Conservation (phyloP, 164 flowering plant genomes). For the Stephania cephalantha region DNA sequence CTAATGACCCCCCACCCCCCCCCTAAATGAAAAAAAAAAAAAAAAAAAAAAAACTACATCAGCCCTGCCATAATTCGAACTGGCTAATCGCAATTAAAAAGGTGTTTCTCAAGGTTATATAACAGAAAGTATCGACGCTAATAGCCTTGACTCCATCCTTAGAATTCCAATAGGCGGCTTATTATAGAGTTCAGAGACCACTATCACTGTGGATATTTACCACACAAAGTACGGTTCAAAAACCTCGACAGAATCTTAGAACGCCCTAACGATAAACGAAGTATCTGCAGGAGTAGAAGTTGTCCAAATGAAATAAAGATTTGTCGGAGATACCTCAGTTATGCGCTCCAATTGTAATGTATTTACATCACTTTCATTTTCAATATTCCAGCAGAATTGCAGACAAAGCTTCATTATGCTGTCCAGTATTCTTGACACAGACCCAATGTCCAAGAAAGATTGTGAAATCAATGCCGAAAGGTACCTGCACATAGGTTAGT, state of each 20-base stretch:
- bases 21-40: too few species aligned
- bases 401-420: slow-evolving; percentile 92
- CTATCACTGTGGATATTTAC: not conserved
- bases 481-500: slow-evolving; percentile 51
- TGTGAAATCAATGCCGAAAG: slow-evolving; percentile 92
- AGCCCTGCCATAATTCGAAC: too few species aligned
- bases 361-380: slow-evolving; percentile 57
- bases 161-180: not conserved
- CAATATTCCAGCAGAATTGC: slow-evolving; percentile 92
- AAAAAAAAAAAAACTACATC: too few species aligned
- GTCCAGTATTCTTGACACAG: slow-evolving; percentile 91
- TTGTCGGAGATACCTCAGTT: slow-evolving; percentile 54
- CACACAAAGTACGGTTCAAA: not conserved
- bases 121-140: not conserved
- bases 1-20: too few species aligned
- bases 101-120: not conserved
- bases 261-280: not conserved
- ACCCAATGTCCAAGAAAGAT: slow-evolving; percentile 95
- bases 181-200: not conserved
- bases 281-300: not conserved
- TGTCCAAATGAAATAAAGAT: not conserved
- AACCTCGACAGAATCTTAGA: not conserved
- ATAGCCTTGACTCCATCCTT: not conserved
- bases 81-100: not conserved
- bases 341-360: slow-evolving; percentile 67